phyloP scores from a whole-genome alignment of 345 rosid species.

The Gossypium sturtianum region DNA sequence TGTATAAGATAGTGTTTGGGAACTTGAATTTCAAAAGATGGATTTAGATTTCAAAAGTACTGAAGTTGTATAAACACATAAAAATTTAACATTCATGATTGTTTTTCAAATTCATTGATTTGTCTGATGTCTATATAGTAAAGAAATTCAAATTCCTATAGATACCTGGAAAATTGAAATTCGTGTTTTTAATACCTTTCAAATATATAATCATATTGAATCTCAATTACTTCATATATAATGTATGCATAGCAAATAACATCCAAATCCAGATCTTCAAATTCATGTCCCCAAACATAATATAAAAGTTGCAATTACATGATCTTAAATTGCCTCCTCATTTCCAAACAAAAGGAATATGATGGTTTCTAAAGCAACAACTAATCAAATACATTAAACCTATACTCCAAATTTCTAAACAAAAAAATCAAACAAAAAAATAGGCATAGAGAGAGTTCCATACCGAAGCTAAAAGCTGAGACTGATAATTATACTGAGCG shows the following conservation, averaged over 20 bases:
- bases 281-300: background rate
- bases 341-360: background rate
- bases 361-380: background rate
- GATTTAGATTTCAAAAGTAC: background rate
- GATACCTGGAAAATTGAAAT: background rate
- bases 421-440: background rate
- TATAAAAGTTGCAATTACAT: constrained; percentile 1
- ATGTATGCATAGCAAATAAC: background rate
- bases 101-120: background rate
- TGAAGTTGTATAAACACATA: background rate
- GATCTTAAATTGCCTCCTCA: background rate
- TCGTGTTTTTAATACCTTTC: background rate
- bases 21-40: background rate
- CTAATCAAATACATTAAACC: background rate
- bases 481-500: constrained; percentile 62
- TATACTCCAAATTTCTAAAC: background rate
- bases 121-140: background rate
- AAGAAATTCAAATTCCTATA: background rate
- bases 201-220: background rate
- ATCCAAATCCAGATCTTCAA: background rate
- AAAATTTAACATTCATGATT: background rate
- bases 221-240: background rate
- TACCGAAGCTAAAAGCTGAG: constrained; percentile 84
- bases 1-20: background rate
- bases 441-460: background rate